phyloP scores from a whole-genome alignment of 768 basidiomycete species.

The Mycena polygramma region DNA sequence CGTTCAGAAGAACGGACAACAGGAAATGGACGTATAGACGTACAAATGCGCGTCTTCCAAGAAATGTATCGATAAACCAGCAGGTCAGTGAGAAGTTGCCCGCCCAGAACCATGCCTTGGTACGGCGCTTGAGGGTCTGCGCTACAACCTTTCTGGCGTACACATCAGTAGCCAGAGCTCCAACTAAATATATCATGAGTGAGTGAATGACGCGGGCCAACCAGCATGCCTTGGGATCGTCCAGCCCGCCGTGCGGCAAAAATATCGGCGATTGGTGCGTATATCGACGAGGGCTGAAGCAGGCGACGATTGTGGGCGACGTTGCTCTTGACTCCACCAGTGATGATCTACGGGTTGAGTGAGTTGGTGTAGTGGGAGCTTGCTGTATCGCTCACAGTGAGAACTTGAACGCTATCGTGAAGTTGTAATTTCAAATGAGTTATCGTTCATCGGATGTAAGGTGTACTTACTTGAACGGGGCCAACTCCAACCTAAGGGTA shows the following conservation, averaged over 20 bases:
- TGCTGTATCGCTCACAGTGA: constrained; percentile 4
- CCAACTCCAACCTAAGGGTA: constrained; percentile 49
- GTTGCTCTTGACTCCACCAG: constrained; percentile 41
- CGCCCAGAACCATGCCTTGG: constrained; percentile 39
- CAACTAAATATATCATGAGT: constrained; percentile 16
- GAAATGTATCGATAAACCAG: constrained; percentile 40
- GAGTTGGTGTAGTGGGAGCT: not conserved
- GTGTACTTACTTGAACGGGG: constrained; percentile 45
- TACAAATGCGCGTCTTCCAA: constrained; percentile 33
- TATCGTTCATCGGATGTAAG: not conserved
- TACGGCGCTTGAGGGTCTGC: constrained; percentile 32
- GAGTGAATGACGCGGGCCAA: not conserved
- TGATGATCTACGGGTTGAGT: constrained; percentile 30
- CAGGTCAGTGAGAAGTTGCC: constrained; percentile 31
- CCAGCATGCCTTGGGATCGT: constrained; percentile 32
- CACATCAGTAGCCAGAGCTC: constrained; percentile 34
- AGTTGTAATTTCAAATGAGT: too few species aligned
- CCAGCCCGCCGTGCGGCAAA: constrained; percentile 28
- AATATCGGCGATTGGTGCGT: constrained; percentile 37
- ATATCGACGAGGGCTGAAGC: constrained; percentile 38
- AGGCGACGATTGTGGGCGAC: constrained; percentile 14
- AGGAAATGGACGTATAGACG: constrained; percentile 5
- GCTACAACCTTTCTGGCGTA: constrained; percentile 38
- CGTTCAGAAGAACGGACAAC: not conserved
- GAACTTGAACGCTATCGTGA: constrained; percentile 17